These are phyloP conservation scores for Xylariaceae sp. DNA, from an alignment of 2,329 filamentous ascomycete genomes.

Conservation along the genomic window DNA sequence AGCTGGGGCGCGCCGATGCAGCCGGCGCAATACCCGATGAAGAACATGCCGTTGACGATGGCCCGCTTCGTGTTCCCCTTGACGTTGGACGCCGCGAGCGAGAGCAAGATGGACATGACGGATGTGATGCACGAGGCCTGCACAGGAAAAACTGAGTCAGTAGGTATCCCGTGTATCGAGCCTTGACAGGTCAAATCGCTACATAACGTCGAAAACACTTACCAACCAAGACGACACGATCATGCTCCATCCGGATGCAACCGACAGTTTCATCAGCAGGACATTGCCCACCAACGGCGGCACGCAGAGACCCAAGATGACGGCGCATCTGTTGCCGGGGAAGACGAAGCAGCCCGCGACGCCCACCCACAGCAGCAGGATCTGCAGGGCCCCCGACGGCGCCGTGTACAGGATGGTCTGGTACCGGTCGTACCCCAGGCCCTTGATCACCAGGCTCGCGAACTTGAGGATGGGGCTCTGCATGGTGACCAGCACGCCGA, in stretches of 20 bases:
- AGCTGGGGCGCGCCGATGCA: conserved; percentile 44
- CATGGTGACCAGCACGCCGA: conserved; percentile 43
- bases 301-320: conserved; percentile 35
- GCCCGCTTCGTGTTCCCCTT: conserved; percentile 48
- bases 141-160: neutral
- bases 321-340: conserved; percentile 34
- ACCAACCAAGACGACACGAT: conserved; percentile 44
- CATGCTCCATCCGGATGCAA: conserved; percentile 40
- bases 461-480: conserved; percentile 44
- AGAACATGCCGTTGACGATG: conserved; percentile 43
- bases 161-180: too few species aligned
- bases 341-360: conserved; percentile 33
- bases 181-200: too few species aligned
- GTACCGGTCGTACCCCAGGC: conserved; percentile 38
- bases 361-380: conserved; percentile 42
- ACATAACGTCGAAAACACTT: conserved; percentile 7
- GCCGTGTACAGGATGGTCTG: conserved; percentile 43
- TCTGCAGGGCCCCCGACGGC: conserved; percentile 44
- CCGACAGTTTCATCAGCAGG: conserved; percentile 37
- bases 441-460: conserved; percentile 44
- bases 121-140: conserved; percentile 39
- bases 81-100: conserved; percentile 42
- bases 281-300: conserved; percentile 40
- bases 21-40: conserved; percentile 44
- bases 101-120: conserved; percentile 37